Percentiles rank a stretch among this genome's conserved stretches.
phyloP scores from a whole-genome alignment of 306 rosid species.

The Vicia faba region DNA sequence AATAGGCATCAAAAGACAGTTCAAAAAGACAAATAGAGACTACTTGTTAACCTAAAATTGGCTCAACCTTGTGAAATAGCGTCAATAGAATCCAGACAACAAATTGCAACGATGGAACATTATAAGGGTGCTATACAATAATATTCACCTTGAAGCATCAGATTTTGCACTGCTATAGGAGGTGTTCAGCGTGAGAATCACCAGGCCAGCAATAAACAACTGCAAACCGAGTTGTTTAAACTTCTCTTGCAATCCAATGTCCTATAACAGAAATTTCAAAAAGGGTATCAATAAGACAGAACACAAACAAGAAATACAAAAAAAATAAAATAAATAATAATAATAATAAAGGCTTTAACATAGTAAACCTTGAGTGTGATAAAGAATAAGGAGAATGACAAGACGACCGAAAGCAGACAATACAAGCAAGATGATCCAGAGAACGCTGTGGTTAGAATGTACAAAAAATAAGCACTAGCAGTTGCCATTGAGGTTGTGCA shows the following conservation, averaged over 20 bases:
- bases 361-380: slow-evolving; percentile 53
- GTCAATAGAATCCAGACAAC: neutral
- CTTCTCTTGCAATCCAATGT: slow-evolving; percentile 60
- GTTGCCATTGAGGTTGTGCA: slow-evolving; percentile 81
- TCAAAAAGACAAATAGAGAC: slow-evolving; percentile 21
- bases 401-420: slow-evolving; percentile 69
- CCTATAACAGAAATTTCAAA: slow-evolving; percentile 47
- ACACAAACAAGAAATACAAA: neutral
- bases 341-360: neutral
- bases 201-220: slow-evolving; percentile 63
- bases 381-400: slow-evolving; percentile 74
- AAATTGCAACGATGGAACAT: slow-evolving; percentile 14
- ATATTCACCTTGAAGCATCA: slow-evolving; percentile 61
- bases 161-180: slow-evolving; percentile 59
- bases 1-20: neutral
- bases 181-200: slow-evolving; percentile 64
- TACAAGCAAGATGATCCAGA: slow-evolving; percentile 70
- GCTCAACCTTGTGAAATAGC: slow-evolving; percentile 2
- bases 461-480: slow-evolving; percentile 81
- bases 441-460: slow-evolving; percentile 66
- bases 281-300: slow-evolving; percentile 3
- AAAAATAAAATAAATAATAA: no score
- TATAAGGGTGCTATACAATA: neutral
- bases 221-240: slow-evolving; percentile 61
- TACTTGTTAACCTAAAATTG: neutral